These are phyloP conservation scores for Paramecium octaurelia DNA, from an alignment of 73 alveolate species.

Conservation along the genomic window DNA sequence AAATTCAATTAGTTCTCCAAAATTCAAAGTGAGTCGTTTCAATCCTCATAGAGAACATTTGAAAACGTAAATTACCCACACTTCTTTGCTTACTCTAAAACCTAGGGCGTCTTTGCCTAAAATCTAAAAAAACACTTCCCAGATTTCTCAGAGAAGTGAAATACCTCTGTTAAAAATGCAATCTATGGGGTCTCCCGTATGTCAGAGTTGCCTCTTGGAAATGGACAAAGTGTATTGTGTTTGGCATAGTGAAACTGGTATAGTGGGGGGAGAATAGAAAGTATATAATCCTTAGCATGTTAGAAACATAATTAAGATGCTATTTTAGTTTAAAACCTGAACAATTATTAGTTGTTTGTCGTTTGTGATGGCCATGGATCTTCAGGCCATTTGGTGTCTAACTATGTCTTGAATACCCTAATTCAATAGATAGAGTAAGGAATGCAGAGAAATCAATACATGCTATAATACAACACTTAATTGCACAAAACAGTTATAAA, in stretches of 20 bases:
- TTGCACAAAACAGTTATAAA: neutral
- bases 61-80: neutral
- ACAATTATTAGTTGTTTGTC: neutral
- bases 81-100: neutral
- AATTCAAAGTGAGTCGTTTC: constrained; percentile 4
- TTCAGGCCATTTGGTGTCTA: constrained; percentile 77
- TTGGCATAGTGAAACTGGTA: constrained; percentile 19
- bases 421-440: constrained; percentile 3
- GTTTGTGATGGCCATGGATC: constrained; percentile 83
- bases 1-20: neutral
- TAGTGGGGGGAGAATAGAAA: neutral
- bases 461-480: constrained; percentile 17
- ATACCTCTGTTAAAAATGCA: neutral
- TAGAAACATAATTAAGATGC: constrained; percentile 3
- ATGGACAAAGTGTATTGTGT: constrained; percentile 19
- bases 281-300: neutral
- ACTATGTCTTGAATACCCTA: constrained; percentile 65
- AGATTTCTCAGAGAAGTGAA: neutral
- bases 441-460: neutral
- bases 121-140: neutral
- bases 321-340: neutral
- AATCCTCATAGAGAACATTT: constrained; percentile 10
- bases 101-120: neutral
- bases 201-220: neutral
- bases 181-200: neutral